Evolutionary conservation across 352 stramenopile genomes (phyloP), one percentile per base, ranked within the genome.

Genomic region (Elongisporangium anandrum): DNA sequence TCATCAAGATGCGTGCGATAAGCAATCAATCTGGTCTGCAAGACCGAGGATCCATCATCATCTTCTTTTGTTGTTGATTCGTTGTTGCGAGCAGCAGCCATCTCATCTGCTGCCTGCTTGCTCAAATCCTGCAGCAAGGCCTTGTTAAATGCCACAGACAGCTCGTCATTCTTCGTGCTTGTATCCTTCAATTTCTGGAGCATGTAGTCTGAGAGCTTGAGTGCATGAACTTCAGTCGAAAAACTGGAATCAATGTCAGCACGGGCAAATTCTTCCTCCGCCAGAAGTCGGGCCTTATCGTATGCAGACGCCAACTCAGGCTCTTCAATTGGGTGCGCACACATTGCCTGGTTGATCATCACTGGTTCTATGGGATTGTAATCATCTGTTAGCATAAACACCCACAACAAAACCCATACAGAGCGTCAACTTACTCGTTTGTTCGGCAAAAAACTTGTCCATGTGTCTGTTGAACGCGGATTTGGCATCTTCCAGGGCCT

Each of bases 401-500:
- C 16, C 39, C 26, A 54, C 13, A 29, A 8, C 41, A 54, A n/a
- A 38, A 6, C 23, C 13, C 12, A 26, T 48, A 41, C 17, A 47
- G 50, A 41, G 23, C 50, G 3, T 16, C 5, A 26, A 72, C 79
- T 54, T 65, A 87, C 75, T 68, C 1, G 62, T 69, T n/a, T 73
- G 67, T 34, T 75, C 65, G 2, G 64, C 61, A 13, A 75, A 57
- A 0, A 52, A 38, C 19, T 19, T 51, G 15, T 84, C 64, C 34
- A 92, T 77, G 3, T 38, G 34, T 7, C 54, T 47, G 12, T 61
- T 63, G 49, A 92, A 92, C 22, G 60, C 50, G 9, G 72, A 53
- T 52, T 88, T 90, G 3, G 79, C 83, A 3, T 51, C 59, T 5
- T 92, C 81, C 9, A 90, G 62, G 2, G 81, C 83, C 54, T 87